Conservation (phyloP, 2,329 filamentous ascomycete species). For the Fusarium praegraminearum region DNA sequence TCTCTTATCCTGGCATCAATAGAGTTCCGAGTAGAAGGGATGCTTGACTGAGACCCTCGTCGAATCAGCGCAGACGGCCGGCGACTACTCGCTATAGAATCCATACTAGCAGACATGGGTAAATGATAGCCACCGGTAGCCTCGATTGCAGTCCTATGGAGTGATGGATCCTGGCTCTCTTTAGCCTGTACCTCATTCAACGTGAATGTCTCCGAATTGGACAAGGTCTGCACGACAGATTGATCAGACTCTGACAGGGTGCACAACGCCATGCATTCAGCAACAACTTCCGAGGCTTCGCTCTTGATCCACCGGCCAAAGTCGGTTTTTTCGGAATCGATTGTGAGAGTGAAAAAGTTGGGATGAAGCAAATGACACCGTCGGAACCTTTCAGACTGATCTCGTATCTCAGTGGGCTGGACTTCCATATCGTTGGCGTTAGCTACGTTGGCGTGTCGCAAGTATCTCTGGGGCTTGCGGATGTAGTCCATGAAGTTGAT, state of each 20-base stretch:
- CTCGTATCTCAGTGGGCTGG: slow-evolving; percentile 80
- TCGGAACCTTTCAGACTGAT: slow-evolving; percentile 80
- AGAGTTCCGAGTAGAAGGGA: slow-evolving; percentile 61
- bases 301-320: slow-evolving; percentile 82
- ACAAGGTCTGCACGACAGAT: slow-evolving; percentile 42
- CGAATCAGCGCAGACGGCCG: slow-evolving; percentile 55
- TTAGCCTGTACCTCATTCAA: slow-evolving; percentile 50
- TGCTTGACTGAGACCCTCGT: slow-evolving; percentile 63
- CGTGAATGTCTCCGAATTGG: slow-evolving; percentile 36
- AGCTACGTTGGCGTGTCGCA: slow-evolving; percentile 77
- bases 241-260: slow-evolving; percentile 47
- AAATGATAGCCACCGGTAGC: slow-evolving; percentile 63
- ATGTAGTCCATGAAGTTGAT: slow-evolving; percentile 90
- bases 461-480: slow-evolving; percentile 81
- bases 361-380: slow-evolving; percentile 81
- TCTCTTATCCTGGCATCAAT: slow-evolving; percentile 51
- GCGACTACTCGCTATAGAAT: slow-evolving; percentile 56
- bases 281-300: slow-evolving; percentile 82
- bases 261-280: slow-evolving; percentile 81
- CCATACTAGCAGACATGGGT: slow-evolving; percentile 63
- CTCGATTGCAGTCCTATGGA: slow-evolving; percentile 55
- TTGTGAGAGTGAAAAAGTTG: slow-evolving; percentile 84
- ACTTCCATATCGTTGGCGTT: slow-evolving; percentile 81
- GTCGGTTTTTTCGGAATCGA: slow-evolving; percentile 83
- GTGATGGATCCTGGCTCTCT: slow-evolving; percentile 53